Conservation (phyloP, 2,329 filamentous ascomycete genomes). For the Colletotrichum nymphaeae region DNA sequence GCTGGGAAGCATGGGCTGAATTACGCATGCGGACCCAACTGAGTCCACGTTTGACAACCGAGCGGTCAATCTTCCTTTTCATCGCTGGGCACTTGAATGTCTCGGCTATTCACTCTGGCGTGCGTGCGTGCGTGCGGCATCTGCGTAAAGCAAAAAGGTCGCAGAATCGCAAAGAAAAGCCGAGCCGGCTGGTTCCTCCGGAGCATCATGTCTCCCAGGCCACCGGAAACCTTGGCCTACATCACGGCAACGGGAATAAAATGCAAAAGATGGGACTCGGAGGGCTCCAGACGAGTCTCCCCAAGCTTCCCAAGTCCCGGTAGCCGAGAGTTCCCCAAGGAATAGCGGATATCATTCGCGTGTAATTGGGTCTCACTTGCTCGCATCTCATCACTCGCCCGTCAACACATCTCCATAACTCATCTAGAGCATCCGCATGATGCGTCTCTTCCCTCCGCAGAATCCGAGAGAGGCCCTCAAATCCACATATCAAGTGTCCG, state of each 20-base stretch:
- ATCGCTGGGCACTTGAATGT: not conserved
- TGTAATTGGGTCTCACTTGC: not conserved
- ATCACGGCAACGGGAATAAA: not conserved
- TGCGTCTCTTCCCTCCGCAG: not conserved
- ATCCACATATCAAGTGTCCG: not conserved
- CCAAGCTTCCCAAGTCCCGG: not conserved
- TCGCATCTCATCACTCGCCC: not conserved
- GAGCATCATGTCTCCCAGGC: not conserved
- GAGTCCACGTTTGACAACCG: not conserved
- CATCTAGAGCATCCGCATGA: not conserved
- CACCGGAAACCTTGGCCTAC: not conserved
- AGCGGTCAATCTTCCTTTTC: not conserved
- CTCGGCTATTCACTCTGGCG: not conserved
- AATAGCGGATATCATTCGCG: not conserved
- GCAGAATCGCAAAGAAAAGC: not conserved
- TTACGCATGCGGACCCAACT: not conserved
- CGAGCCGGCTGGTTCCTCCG: slow-evolving; percentile 2
- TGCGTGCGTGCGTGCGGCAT: not conserved
- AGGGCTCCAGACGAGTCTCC: not conserved
- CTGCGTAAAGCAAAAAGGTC: not conserved
- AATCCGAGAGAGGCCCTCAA: not conserved
- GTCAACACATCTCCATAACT: not conserved
- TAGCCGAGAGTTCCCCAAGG: not conserved
- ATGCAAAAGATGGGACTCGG: not conserved
- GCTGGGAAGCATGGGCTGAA: not conserved